phyloP scores from a whole-genome alignment of 495 filamentous ascomycete species.

The Apodospora peruviana region DNA sequence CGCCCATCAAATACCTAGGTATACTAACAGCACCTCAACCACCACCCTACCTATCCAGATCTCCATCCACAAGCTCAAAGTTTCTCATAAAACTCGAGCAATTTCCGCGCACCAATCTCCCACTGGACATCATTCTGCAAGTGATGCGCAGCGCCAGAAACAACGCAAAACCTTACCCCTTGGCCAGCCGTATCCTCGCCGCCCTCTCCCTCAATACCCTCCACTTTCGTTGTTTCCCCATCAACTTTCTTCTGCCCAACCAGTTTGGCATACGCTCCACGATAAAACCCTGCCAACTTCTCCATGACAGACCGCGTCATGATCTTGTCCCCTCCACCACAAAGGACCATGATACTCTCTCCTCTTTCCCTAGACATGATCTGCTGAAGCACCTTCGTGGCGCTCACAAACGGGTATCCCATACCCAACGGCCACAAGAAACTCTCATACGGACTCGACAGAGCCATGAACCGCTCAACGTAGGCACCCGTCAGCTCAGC shows the following conservation, averaged over 20 bases:
- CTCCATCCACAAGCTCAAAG: constrained; percentile 2
- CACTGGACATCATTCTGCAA: constrained; percentile 40
- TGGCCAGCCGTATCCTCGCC: constrained; percentile 13
- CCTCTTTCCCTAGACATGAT: constrained; percentile 19
- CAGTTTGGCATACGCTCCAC: constrained; percentile 35
- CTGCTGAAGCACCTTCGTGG: constrained; percentile 25
- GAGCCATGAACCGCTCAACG: constrained; percentile 29
- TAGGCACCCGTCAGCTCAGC: constrained; percentile 17
- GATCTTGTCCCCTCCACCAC: constrained; percentile 27
- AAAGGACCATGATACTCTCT: constrained; percentile 33
- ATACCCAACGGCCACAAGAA: constrained; percentile 41
- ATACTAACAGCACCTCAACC: background rate
- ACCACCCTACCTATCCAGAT: background rate
- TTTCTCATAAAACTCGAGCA: constrained; percentile 31
- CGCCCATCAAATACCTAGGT: no score
- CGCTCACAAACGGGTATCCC: constrained; percentile 32
- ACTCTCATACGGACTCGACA: constrained; percentile 37
- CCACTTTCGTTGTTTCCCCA: constrained; percentile 59
- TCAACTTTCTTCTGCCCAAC: constrained; percentile 78
- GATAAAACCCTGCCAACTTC: constrained; percentile 45
- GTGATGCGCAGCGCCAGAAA: constrained; percentile 38
- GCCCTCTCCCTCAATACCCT: constrained; percentile 9
- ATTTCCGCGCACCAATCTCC: constrained; percentile 30
- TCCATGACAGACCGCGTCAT: constrained; percentile 19
- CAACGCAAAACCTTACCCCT: constrained; percentile 28